Evolutionary conservation across 2,329 filamentous ascomycete species (phyloP).

Genomic region (Reticulascus tulasneorum): DNA sequence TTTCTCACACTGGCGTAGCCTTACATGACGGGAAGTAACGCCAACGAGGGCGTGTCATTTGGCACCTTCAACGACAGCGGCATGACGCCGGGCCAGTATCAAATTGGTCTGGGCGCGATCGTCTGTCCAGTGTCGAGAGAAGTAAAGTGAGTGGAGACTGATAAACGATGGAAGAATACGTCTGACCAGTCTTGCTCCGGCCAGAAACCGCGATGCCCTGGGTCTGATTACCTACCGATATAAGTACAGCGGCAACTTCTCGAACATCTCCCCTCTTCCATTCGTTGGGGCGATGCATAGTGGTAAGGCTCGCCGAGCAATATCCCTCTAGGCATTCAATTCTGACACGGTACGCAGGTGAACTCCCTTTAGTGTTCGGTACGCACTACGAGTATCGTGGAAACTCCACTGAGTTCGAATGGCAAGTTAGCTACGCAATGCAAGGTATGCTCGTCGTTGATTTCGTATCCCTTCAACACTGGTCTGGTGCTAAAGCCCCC

Average conservation of each 20-base stretch:
- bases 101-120: constrained; percentile 2
- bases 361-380: constrained; percentile 25
- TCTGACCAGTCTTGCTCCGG: too few species aligned
- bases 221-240: constrained; percentile 2
- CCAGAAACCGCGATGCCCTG: neutral
- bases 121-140: constrained; percentile 3
- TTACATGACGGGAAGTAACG: constrained; percentile 5
- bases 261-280: constrained; percentile 23
- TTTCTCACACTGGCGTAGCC: neutral
- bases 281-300: constrained; percentile 32
- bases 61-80: constrained; percentile 1
- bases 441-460: constrained; percentile 15
- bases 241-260: constrained; percentile 7
- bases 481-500: too few species aligned
- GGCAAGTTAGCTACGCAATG: constrained; percentile 21
- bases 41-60: constrained; percentile 6
- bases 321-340: too few species aligned
- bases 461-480: neutral
- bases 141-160: constrained; percentile 1
- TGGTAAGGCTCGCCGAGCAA: constrained; percentile 10
- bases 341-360: constrained; percentile 13
- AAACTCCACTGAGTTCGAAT: constrained; percentile 25
- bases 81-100: constrained; percentile 4
- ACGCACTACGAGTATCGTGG: constrained; percentile 23
- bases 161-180: too few species aligned